These are phyloP conservation scores for Bruguiera hainesii DNA, from an alignment of 441 rosid species.

Conservation along the genomic window DNA sequence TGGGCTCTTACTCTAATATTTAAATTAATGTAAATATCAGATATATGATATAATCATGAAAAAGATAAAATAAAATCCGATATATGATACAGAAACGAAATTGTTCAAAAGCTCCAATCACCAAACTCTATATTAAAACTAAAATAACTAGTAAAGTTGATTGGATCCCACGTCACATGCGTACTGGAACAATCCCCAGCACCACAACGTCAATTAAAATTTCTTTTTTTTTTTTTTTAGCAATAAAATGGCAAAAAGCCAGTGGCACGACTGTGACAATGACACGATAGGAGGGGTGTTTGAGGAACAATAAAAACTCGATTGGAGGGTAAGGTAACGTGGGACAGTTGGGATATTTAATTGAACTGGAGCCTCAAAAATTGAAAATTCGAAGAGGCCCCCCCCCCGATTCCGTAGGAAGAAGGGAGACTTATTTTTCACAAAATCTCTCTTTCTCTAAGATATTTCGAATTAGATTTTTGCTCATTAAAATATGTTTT, in stretches of 20 bases:
- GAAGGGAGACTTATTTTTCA: conserved; percentile 37
- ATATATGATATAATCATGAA: too few relatives aligned
- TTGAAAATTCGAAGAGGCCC: conserved; percentile 33
- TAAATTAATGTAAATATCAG: too few relatives aligned
- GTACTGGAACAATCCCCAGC: conserved; percentile 14
- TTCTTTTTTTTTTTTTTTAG: background rate
- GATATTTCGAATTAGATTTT: background rate
- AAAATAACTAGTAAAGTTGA: background rate
- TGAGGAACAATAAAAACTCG: conserved; percentile 16
- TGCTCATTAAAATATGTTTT: too few relatives aligned
- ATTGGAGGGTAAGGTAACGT: conserved; percentile 23
- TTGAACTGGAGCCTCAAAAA: conserved; percentile 49
- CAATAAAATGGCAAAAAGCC: background rate
- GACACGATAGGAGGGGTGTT: conserved; percentile 2
- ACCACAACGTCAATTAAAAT: conserved; percentile 5
- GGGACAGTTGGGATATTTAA: conserved; percentile 51
- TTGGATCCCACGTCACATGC: background rate
- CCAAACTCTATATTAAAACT: conserved; percentile 3
- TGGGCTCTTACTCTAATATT: too few relatives aligned
- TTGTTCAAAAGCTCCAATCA: background rate
- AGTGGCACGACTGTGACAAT: conserved; percentile 12
- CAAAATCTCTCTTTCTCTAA: background rate
- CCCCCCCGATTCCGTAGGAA: conserved; percentile 38
- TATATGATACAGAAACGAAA: background rate
- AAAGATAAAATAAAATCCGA: too few relatives aligned